Evolutionary conservation across 1,284 basidiomycete genomes (phyloP), one percentile per base, ranked within the genome.

Genomic region (Apiotrichum gamsii): DNA sequence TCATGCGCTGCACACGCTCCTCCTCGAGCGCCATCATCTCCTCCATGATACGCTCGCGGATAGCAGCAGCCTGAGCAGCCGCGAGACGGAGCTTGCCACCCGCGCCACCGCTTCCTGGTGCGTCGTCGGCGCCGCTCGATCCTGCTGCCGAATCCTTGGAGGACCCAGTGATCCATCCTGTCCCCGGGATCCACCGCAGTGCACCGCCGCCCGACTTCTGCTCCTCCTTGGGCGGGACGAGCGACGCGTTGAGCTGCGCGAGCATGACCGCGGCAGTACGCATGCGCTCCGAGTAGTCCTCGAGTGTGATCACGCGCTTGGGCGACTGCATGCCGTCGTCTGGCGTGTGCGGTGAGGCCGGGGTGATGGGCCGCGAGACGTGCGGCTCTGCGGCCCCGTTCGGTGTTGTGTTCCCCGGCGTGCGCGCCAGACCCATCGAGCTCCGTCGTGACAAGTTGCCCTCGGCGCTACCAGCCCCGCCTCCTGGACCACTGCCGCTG

Each of bases 271-370:
- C 94, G 1, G 94, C 94, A 10, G 91, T 97, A 14, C 90, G 83
- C 94, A 98, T 98, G 35, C 94, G 82, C 62, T 96, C 89, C 0
- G 94, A 94, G 67, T 98, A 98, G 60, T 98, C 94, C 63, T 98
- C 93, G 24, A 98, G 75, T 2, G 75, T 75, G 49, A 77, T 73
- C 8, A 69, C 60, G 2, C 62, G 64, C 35, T 72, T 66, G 14
- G 56, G 50, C 8, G 63, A 31, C 15, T 23, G 23, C 9, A 29
- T 18, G 19, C 29, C 34, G 24, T 45, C 44, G 39, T 36, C 46
- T 8, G 42, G 30, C 15, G 31, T 32, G 2, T 51, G 54, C 4
- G 37, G 16, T 4, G 25, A 15, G n/a, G 25, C 25, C 25, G 25
- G 25, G 25, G 48, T 37, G 16, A 40, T 28, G 16, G 46, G 30